Evolutionary conservation across 768 basidiomycete genomes (phyloP), one percentile per base, ranked within the genome.

Genomic region (Xerocomellus chrysenteron): DNA sequence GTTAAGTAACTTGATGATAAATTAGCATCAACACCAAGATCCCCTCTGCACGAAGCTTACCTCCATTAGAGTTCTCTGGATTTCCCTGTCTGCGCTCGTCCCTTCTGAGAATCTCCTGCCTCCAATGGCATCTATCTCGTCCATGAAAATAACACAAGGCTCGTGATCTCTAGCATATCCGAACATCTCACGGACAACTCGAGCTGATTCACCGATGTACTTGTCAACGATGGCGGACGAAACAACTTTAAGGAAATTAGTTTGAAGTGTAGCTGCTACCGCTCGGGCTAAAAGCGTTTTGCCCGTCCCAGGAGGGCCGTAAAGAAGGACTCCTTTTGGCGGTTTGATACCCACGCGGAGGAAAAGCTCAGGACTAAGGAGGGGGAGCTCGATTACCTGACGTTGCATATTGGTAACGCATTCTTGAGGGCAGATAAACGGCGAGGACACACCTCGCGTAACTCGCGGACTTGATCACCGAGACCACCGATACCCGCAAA

Each of bases 91-190:
- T 13, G 97, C 96, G 71, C 90, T 92, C 5, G 96, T 98, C 32
- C 97, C 96, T 73, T 99, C 97, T 5, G 89, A 92, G 82, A 90
- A 90, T 43, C 88, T 75, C 57, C 89, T 75, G 3, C 97, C 96
- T 64, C 97, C 97, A 59, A 98, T 99, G 32, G 97, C 97, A 72
- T 99, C 97, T 65, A 94, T 94, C 74, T 94, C 92, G 68, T 94
- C 95, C 94, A 98, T 97, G 78, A 97, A 97, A 65, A 97, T 97
- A 55, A 97, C 93, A 70, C 94, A 98, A 44, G 97, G 97, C 73
- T 98, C 97, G 69, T 99, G 95, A 72, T 99, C 96, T 58, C 80
- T 82, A 13, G 97, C 97, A 73, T 98, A 99, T 26, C 92, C 94
- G 67, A 99, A 99, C 97, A 99, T 98, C 73, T 99, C 97, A 62